Evolutionary conservation across 1,284 basidiomycete species (phyloP).

Genomic region (Rhodotorula sp.): DNA sequence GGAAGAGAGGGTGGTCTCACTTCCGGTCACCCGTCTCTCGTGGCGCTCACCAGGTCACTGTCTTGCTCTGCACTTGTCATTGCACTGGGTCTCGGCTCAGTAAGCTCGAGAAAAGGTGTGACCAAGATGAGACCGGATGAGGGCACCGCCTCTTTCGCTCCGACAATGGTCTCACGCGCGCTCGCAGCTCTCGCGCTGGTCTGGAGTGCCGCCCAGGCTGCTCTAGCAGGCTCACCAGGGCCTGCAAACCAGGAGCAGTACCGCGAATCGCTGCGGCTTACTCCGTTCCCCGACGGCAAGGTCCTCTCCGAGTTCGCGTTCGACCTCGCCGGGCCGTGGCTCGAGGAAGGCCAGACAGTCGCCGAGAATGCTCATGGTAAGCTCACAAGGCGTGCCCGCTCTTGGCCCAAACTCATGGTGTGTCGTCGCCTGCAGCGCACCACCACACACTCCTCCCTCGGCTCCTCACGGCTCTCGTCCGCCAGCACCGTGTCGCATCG

Average conservation of each 20-base stretch:
- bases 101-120: no score
- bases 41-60: no score
- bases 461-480: conserved; percentile 78
- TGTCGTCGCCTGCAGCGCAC: conserved; percentile 58
- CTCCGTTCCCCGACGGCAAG: conserved; percentile 78
- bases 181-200: neutral
- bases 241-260: conserved; percentile 18
- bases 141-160: neutral
- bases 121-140: neutral
- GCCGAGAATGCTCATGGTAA: conserved; percentile 58
- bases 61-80: no score
- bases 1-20: no score
- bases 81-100: no score
- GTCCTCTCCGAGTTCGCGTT: conserved; percentile 83
- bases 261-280: conserved; percentile 68
- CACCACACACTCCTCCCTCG: conserved; percentile 85
- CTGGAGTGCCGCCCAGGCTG: neutral
- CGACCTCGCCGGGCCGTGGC: conserved; percentile 56
- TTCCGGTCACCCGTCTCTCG: no score
- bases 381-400: conserved; percentile 46
- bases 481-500: conserved; percentile 78
- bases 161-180: neutral
- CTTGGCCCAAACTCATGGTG: neutral
- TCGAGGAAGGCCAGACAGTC: conserved; percentile 55
- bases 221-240: neutral